Base-by-base conservation (phyloP, 805 yeast species). In the Starmerella cellae region DNA sequence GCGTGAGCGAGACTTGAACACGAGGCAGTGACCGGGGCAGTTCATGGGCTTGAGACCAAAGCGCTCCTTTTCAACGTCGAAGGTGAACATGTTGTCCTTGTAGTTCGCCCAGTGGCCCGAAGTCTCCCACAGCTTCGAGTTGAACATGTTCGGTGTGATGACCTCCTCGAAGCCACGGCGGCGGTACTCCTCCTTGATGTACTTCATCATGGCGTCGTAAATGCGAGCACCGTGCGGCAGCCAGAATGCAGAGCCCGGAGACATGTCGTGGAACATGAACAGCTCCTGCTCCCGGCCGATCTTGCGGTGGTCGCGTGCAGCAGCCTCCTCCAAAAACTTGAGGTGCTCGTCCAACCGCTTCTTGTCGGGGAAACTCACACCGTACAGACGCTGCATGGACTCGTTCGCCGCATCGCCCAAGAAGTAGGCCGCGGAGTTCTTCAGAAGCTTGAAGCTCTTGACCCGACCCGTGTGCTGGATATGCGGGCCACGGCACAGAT, bases 21-120 rank as follows among this genome's bases (percentile, higher is more conserved):
- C 74, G 56, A 88, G 62, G 71, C 97, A 88, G 68, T 88, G 98
- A 43, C 95, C 94, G 0, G 95, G 95, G 56, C 95, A 84, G 61
- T 83, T 83, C 95, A 84, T 85, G 59, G 96, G 98, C 67, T 88
- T 88, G 58, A 91, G 74, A 57, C 95, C 98, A 58, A 70, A 91
- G 30, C 74, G 74, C 64, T 91, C 98, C 73, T 91, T 91, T 67
- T 91, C 99, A 52, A 88, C 94, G 43, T 87, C 95, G 57, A 91
- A 83, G 10, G 94, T 70, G 61, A 91, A 91, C 98, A 91, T 91
- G 64, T 91, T 84, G 62, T 91, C 98, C 62, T 84, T 80, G 67
- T 91, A 91, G 68, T 91, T 91, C 35, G 73, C 93, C 98, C 97
- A 91, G 66, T 91, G 98, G 53, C 98, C 98, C 11, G 97, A 87